These are phyloP conservation scores for Cyamopsis tetragonoloba DNA, from an alignment of 306 rosid species.

Conservation along the genomic window DNA sequence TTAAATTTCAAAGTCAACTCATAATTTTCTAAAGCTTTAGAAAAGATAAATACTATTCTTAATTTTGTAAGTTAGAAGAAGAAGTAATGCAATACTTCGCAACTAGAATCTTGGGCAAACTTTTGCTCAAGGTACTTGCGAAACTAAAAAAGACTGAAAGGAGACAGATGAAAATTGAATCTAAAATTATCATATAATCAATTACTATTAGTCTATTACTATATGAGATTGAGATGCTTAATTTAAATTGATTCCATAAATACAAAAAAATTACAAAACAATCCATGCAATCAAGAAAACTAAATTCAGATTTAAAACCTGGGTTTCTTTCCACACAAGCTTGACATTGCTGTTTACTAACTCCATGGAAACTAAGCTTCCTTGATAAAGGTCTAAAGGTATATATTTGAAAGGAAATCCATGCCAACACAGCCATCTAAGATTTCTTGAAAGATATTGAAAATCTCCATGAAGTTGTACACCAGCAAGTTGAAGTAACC, in stretches of 20 bases:
- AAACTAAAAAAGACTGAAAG: no score
- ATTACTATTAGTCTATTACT: neutral
- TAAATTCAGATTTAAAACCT: neutral
- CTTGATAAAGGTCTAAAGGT: neutral
- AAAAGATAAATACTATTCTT: no score
- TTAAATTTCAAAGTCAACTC: no score
- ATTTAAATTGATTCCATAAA: neutral
- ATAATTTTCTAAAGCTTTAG: no score
- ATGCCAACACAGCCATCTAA: neutral
- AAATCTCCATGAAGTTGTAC: slow-evolving; percentile 11
- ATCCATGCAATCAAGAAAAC: neutral
- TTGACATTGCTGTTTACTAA: neutral
- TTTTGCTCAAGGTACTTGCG: no score
- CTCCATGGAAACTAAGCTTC: neutral
- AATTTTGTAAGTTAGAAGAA: no score
- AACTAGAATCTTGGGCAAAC: no score
- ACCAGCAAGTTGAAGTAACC: neutral
- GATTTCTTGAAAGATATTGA: neutral
- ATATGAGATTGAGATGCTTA: neutral
- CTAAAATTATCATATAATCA: no score
- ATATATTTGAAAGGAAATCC: neutral
- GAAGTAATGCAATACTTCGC: no score
- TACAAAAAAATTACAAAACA: neutral
- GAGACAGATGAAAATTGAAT: no score
- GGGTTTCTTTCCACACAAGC: neutral